Base-by-base conservation (phyloP, 2,329 filamentous ascomycete species). In the Apiospora hydei region DNA sequence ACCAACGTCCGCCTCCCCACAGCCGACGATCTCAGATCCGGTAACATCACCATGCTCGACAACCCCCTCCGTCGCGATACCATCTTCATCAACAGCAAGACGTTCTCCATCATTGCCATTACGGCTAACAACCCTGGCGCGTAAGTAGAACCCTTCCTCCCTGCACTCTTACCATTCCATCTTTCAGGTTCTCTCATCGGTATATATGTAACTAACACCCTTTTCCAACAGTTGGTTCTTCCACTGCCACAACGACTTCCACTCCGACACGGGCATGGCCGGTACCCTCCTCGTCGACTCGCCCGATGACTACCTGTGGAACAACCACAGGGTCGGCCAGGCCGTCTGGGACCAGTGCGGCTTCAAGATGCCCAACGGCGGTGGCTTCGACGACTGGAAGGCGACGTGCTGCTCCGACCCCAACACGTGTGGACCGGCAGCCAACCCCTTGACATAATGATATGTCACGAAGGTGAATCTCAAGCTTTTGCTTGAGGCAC, bases 321-420 rank as follows among this genome's bases (percentile, higher is more conserved):
- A 70, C 69, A 66, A 66, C 51, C 24, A 18, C n/a, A 8, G n/a
- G 46, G 38, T 49, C 4, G 69, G 53, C 51, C 69, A 70, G 24
- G 61, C 38, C 16, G 53, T 70, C 14, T 70, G 69, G 69, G 57
- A 70, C 43, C 69, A 70, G 41, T 70, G 69, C 44, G 51, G 53
- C 16, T 70, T 70, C 69, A 66, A 70, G 69, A 70, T 57, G 41
- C 38, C 34, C 24, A 64, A 43, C 69, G 69, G 69, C 18, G 69
- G 69, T 16, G 69, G 53, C 38, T 70, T 24, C 26, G 14, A 41
- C 18, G 69, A 70, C 24, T 70, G 26, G 72, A 71, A 16, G 80
- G 80, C 69, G 76, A 78, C 67, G 72, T 77, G 34, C 81, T 76
- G 71, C 79, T 76, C 69, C 75, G 34, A 67, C 21, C 53, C 53